Percentiles rank a stretch among this genome's conserved stretches.
Conservation (phyloP, 495 filamentous ascomycete genomes). For the Podospora comata region DNA sequence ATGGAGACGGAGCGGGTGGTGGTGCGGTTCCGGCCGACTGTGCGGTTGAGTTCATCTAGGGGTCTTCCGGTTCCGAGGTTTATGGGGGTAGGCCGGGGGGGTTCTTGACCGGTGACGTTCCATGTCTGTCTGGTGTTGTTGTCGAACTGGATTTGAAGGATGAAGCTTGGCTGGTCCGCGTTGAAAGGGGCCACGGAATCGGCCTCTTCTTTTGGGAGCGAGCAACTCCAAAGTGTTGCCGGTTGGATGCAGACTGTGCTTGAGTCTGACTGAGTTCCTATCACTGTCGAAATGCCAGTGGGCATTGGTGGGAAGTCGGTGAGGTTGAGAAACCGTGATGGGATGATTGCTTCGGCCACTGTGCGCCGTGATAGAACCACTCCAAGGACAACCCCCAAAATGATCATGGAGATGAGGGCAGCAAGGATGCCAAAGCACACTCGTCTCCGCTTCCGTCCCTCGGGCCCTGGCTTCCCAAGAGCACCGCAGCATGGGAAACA, state of each 20-base stretch:
- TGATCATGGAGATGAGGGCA: constrained; percentile 55
- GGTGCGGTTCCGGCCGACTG: constrained; percentile 17
- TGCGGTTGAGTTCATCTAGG: constrained; percentile 22
- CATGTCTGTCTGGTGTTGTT: constrained; percentile 59
- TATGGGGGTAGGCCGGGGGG: constrained; percentile 28
- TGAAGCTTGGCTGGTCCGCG: constrained; percentile 69
- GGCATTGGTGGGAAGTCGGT: constrained; percentile 84
- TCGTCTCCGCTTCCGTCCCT: constrained; percentile 61
- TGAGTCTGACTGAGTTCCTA: constrained; percentile 56
- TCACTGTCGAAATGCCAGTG: constrained; percentile 73
- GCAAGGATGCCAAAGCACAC: constrained; percentile 55
- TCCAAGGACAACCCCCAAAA: constrained; percentile 58
- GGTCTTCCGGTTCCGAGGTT: not conserved
- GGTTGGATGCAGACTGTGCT: constrained; percentile 65
- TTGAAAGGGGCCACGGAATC: constrained; percentile 55
- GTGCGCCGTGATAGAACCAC: constrained; percentile 55
- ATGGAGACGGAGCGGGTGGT: constrained; percentile 9
- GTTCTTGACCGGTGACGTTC: constrained; percentile 36
- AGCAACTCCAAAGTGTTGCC: constrained; percentile 75
- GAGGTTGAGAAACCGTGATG: constrained; percentile 67
- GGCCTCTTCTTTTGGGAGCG: constrained; percentile 72
- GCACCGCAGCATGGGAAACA: constrained; percentile 58
- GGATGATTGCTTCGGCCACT: constrained; percentile 33
- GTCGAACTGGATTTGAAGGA: constrained; percentile 73
- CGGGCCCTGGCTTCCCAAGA: constrained; percentile 58